Conservation (phyloP, 2,329 filamentous ascomycete species). For the Diaporthe aspalathi region DNA sequence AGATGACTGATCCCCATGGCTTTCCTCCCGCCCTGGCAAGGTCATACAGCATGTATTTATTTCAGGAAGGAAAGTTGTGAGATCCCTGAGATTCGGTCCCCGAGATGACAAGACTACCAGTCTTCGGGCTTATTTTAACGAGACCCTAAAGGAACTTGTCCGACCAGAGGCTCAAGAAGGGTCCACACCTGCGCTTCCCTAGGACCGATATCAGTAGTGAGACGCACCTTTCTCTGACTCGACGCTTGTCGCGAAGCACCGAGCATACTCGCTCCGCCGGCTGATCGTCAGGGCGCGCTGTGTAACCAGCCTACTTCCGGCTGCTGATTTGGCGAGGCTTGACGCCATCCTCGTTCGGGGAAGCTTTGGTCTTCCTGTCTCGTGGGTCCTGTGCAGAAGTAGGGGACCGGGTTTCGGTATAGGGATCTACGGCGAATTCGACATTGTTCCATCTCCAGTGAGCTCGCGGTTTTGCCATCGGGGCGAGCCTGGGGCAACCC, state of each 20-base stretch:
- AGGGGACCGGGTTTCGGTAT: not conserved
- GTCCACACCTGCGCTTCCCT: constrained; percentile 8
- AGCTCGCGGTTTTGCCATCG: not conserved
- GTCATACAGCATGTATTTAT: not conserved
- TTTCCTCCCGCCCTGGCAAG: not conserved
- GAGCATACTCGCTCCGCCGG: constrained; percentile 21
- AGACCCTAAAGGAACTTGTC: constrained; percentile 26
- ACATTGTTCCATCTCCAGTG: not conserved
- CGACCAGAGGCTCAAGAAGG: constrained; percentile 19
- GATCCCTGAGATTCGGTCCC: constrained; percentile 14
- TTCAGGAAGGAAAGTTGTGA: not conserved
- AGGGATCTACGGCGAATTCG: constrained; percentile 4
- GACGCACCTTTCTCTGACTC: constrained; percentile 30
- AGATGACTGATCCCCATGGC: not conserved
- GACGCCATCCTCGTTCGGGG: constrained; percentile 3
- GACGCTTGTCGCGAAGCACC: constrained; percentile 32
- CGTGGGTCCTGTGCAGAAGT: not conserved
- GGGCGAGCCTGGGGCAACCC: not conserved
- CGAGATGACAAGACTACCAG: not conserved
- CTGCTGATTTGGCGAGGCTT: constrained; percentile 19
- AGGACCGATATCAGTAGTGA: constrained; percentile 10
- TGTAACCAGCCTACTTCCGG: constrained; percentile 10
- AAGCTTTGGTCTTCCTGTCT: not conserved
- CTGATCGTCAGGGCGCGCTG: constrained; percentile 9
- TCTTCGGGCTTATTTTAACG: not conserved